Evolutionary conservation across 2,329 filamentous ascomycete genomes (phyloP), one percentile per base, ranked within the genome.

Genomic region (Huntiella decipiens): DNA sequence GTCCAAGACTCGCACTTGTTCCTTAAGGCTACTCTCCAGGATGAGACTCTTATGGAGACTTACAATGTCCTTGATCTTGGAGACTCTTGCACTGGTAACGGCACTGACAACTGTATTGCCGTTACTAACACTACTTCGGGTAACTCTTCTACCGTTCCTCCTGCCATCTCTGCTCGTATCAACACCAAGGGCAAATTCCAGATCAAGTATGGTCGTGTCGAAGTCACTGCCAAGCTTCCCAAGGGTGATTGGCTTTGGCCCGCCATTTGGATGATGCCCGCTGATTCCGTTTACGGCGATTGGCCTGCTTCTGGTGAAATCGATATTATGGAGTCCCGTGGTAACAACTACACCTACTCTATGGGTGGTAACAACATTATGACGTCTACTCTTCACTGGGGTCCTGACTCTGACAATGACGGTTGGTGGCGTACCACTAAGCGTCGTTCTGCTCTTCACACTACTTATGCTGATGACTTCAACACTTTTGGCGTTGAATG

Each of bases 201-300:
- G 12, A 82, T 92, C 65, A 83, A 77, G 61, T 92, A 82, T 57
- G 84, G 84, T 41, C 79, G 82, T 38, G 71, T 92, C 44, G 82
- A 92, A 58, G 82, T 92, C 4, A 76, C 71, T 1, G 84, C 84
- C 19, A 79, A 79, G 61, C 63, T 91, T 22, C 82, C 84, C 4
- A 60, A 66, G 41, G 84, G 84, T 45, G 83, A 91, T 63, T 91
- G 84, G 84, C 69, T 92, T 8, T 91, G 84, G 84, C 84, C 84
- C 2, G 82, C 82, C n/a, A 88, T 92, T 55, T 87, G 82, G 81
- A 82, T 92, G 80, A 67, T 91, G 66, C 84, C 84, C 1, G 74
- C 74, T 40, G 66, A 78, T 38, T 68, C 76, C 45, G 76, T 66
- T 0, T 92, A 91, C 57, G 84, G 84, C 1, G 55, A 68, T 1